Base-by-base conservation (phyloP, 768 basidiomycete species). In the Termitomyces sp. region DNA sequence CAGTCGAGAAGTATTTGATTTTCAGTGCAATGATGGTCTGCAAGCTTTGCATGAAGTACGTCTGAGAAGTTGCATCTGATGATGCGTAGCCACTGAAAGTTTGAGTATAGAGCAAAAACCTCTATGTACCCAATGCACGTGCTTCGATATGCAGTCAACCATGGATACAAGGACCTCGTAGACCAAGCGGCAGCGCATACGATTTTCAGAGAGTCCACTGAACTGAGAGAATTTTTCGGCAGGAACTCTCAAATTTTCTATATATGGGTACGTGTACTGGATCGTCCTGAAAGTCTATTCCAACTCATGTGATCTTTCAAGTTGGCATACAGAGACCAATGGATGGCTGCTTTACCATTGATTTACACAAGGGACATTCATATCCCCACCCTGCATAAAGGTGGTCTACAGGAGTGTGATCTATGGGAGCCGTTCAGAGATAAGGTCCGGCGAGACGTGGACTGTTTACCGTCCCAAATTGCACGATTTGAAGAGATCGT, bases 1-100 rank as follows among this genome's bases (percentile, higher is more conserved):
- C 61, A 8, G 58, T 49, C 3, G 61, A 62, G 26, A 62, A 62
- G 30, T 62, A 62, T 48, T 20, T 52, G 6, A 52, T 62, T 18
- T 60, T 27, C 22, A 33, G 42, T 34, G 58, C 58, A 4, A 62
- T 62, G 53, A 26, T 45, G n/a, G 44, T 56, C 26, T 62, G 61
- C 30, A 40, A 42, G 32, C 39, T 62, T 18, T 55, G 57, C 24
- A 59, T 62, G 58, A 54, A 50, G 61, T 62, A 39, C 30, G 58
- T 55, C 20, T 0, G 10, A 7, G 10, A 46, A 36, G 10, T 20
- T 47, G 44, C 5, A 8, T 18, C 32, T 18, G 6, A 7, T 5
- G 18, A 22, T 33, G 7, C 8, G 7, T 10, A 20, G 14, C 18
- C 0, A 33, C 9, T 55, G 40, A 50, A n/a, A n/a, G n/a, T 36